phyloP scores from a whole-genome alignment of 148 eudicot species.

The Fagopyrum homotropicum region DNA sequence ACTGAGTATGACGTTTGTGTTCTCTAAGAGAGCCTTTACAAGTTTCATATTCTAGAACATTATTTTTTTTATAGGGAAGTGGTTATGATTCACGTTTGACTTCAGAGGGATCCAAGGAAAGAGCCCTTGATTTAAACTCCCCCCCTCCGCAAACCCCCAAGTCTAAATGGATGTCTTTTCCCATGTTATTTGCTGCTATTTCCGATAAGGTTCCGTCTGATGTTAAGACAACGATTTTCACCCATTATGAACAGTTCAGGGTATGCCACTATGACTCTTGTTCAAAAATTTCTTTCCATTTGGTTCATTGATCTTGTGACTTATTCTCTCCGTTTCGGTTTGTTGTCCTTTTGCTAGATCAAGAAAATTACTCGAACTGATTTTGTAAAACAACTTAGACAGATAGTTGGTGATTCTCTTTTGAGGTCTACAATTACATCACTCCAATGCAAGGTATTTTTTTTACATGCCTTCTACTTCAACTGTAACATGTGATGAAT shows the following conservation, averaged over 20 bases:
- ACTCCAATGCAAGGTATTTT: conserved; percentile 15
- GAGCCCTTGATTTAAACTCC: conserved; percentile 20
- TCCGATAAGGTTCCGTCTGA: conserved; percentile 40
- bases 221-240: conserved; percentile 41
- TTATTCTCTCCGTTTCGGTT: not conserved
- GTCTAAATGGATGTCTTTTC: conserved; percentile 83
- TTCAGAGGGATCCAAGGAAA: conserved; percentile 27
- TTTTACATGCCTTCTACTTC: not conserved
- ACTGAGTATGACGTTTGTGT: not conserved
- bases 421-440: conserved; percentile 25
- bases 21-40: not conserved
- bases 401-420: conserved; percentile 31
- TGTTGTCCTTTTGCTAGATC: conserved; percentile 14
- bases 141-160: conserved; percentile 45
- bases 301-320: not conserved
- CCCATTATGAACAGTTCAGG: conserved; percentile 41
- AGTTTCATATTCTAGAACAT: not conserved
- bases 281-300: not conserved
- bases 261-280: conserved; percentile 28
- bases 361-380: conserved; percentile 27
- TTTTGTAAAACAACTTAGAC: conserved; percentile 35
- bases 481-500: not conserved
- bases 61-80: conserved; percentile 20
- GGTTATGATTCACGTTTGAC: conserved; percentile 25
- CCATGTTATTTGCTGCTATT: conserved; percentile 57